Evolutionary conservation across 2,329 filamentous ascomycete genomes (phyloP).

Genomic region (Botrytis elliptica): DNA sequence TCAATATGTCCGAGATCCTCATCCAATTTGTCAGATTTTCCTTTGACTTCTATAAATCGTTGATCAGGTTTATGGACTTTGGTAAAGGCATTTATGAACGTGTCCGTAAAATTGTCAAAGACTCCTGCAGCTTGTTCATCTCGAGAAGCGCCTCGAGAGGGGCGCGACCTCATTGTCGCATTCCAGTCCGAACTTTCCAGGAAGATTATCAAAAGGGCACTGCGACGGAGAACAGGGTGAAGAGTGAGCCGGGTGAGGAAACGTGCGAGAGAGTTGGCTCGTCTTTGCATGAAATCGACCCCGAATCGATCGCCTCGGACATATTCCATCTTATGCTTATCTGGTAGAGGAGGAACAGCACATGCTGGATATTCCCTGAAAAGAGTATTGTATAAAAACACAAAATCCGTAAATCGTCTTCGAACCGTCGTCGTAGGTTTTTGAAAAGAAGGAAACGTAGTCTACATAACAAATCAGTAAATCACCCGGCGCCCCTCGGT

Average conservation of each 20-base stretch:
- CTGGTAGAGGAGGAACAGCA: conserved; percentile 89
- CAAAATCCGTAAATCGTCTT: conserved; percentile 94
- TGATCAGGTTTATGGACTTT: conserved; percentile 95
- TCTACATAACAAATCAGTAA: conserved; percentile 52
- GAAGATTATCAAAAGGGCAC: conserved; percentile 80
- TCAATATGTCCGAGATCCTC: conserved; percentile 91
- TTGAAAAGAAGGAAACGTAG: conserved; percentile 91
- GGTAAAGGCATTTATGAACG: conserved; percentile 94
- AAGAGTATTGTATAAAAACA: conserved; percentile 91
- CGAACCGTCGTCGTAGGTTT: conserved; percentile 76
- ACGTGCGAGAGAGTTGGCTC: conserved; percentile 85
- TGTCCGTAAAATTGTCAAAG: conserved; percentile 93
- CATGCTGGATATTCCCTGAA: conserved; percentile 84
- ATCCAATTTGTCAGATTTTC: conserved; percentile 89
- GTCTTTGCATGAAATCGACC: conserved; percentile 82
- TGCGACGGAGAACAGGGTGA: conserved; percentile 84
- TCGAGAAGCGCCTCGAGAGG: conserved; percentile 62
- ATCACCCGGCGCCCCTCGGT: conserved; percentile 10
- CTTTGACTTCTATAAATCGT: conserved; percentile 89
- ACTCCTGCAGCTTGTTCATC: conserved; percentile 62
- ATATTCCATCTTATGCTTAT: conserved; percentile 99
- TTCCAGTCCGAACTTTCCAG: conserved; percentile 96
- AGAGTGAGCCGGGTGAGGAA: conserved; percentile 84
- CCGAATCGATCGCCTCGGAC: conserved; percentile 95
- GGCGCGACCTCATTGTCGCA: conserved; percentile 81